Conservation (phyloP, 1,284 basidiomycete species). For the Quambalaria eucalypti region DNA sequence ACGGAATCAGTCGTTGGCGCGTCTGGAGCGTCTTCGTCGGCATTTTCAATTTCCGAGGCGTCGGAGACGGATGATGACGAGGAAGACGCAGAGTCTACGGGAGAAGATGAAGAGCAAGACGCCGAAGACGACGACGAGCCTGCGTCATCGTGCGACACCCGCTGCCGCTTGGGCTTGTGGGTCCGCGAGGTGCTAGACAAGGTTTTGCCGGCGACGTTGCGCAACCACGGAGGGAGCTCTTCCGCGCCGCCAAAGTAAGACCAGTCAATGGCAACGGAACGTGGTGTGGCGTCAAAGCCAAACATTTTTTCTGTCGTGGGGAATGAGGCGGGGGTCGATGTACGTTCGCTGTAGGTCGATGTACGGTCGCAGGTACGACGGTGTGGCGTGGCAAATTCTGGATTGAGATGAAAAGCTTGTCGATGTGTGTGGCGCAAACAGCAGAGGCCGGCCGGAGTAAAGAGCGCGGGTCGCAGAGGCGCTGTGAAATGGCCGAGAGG, state of each 20-base stretch:
- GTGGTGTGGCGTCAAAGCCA: constrained; percentile 15
- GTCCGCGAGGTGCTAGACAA: background rate
- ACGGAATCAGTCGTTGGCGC: background rate
- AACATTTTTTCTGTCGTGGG: too few relatives aligned
- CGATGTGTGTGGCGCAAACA: too few relatives aligned
- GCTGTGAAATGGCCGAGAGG: too few relatives aligned
- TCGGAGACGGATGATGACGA: constrained; percentile 8
- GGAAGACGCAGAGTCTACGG: background rate
- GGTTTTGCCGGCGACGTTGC: background rate
- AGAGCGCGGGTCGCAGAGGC: too few relatives aligned
- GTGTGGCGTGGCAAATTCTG: too few relatives aligned
- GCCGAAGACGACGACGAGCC: constrained; percentile 8
- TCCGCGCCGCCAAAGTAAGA: constrained; percentile 44
- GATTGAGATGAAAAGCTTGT: too few relatives aligned
- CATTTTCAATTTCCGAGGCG: constrained; percentile 8
- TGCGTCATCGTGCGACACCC: background rate
- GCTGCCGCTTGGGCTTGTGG: background rate
- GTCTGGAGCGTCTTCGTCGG: background rate
- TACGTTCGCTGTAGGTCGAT: too few relatives aligned
- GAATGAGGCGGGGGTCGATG: too few relatives aligned
- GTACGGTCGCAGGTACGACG: too few relatives aligned
- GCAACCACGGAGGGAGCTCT: constrained; percentile 11
- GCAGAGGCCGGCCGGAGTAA: too few relatives aligned
- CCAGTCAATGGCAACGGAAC: constrained; percentile 40
- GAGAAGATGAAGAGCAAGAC: constrained; percentile 2